Percentiles rank a stretch among this genome's conserved stretches.
These are phyloP conservation scores for Colletotrichum theobromicola DNA, from an alignment of 2,329 filamentous ascomycete species.

Conservation along the genomic window DNA sequence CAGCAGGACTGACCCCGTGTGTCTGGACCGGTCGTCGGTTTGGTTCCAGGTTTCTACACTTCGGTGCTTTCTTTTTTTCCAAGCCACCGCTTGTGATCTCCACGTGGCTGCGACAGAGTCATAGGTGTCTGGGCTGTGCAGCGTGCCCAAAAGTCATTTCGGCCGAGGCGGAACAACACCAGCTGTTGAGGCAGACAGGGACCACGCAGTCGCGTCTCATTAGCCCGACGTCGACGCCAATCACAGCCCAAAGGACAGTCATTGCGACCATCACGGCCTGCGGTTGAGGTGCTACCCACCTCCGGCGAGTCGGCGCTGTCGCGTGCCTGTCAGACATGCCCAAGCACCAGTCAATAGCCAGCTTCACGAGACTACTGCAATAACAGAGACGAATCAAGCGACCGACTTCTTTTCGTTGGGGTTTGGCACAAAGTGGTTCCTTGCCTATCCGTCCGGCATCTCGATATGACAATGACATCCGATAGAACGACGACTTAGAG, in stretches of 20 bases:
- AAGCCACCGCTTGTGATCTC: neutral
- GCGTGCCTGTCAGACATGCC: neutral
- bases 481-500: neutral
- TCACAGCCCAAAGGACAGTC: neutral
- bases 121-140: neutral
- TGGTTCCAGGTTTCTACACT: neutral
- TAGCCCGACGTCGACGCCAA: neutral
- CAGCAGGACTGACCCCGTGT: neutral
- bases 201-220: neutral
- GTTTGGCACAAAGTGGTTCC: neutral
- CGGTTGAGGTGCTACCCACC: neutral
- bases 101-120: neutral
- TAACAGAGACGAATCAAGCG: neutral
- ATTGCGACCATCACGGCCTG: neutral
- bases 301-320: neutral
- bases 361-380: neutral
- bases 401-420: neutral
- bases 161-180: neutral
- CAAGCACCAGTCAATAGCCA: neutral
- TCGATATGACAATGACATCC: neutral
- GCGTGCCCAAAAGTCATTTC: neutral
- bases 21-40: neutral
- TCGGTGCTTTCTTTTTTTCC: neutral
- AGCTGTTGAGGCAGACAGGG: neutral
- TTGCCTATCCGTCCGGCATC: slow-evolving; percentile 11